Base-by-base conservation (phyloP, 148 eudicot genomes). In the Chenopodium quinoa region DNA sequence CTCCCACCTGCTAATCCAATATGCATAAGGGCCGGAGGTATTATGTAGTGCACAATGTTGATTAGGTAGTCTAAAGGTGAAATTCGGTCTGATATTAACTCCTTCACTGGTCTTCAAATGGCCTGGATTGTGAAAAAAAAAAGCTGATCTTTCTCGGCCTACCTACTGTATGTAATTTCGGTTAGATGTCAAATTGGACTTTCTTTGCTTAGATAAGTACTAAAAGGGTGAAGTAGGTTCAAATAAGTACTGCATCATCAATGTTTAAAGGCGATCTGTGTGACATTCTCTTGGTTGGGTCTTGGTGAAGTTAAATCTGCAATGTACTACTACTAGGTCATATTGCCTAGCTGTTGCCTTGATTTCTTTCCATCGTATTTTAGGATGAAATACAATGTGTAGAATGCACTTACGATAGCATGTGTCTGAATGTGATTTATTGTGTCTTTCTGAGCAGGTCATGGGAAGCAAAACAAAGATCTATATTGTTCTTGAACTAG, bases 381-480 rank as follows among this genome's bases (percentile, higher is more conserved):
- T 7, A 67, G 34, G 34, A 67, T 9, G 34, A 7, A 67, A 11
- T 67, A 5, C 37, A 29, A 12, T 12, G 17, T 25, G 17, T 67
- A 7, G 37, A 29, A 44, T 19, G 27, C 2, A 71, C 52, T 71
- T 20, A 40, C 1, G 72, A 5, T 68, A 32, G 8, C n/a, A 44
- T 22, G 50, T 22, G 32, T 48, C 19, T 12, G 8, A 44, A 22
- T 44, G 19, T 73, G 48, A 75, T 80, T 68, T 50, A 78, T 50
- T 29, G 19, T 82, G 50, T 81, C 82, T 44, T 76, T 70, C 9
- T 64, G 75, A 29, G 63, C 86, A 95, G 98, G 98, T 93, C 74
- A 90, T 95, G 97, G 98, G 94, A 63, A 95, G 98, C 89, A 95
- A 86, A 88, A 91, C 92, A 12, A 95, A 92, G 91, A 95, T 95